A percentile compares a stretch with the other conserved stretches of the same genome.
These are phyloP conservation scores for Graphilbum sp. DNA, from an alignment of 2,329 filamentous ascomycete species.

Conservation along the genomic window DNA sequence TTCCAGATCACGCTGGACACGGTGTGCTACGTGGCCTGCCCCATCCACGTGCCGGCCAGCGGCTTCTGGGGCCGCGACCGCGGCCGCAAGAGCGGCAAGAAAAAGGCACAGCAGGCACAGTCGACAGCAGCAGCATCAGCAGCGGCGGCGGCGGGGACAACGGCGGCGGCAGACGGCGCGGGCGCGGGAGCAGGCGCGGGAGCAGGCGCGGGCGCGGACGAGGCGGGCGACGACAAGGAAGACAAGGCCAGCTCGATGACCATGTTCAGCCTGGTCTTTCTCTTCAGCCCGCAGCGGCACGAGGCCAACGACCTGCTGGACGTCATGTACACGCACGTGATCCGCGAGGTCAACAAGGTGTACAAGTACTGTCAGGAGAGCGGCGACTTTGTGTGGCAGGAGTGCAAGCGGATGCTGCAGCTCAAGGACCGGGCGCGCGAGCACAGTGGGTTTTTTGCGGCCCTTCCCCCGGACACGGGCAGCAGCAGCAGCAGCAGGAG, in stretches of 20 bases:
- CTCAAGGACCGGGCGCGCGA: constrained; percentile 73
- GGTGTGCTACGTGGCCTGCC: constrained; percentile 65
- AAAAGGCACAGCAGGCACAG: constrained; percentile 15
- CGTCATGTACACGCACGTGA: constrained; percentile 68
- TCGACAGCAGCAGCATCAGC: constrained; percentile 11
- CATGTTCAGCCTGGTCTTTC: constrained; percentile 97
- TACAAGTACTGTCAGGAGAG: constrained; percentile 86
- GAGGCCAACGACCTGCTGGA: constrained; percentile 64
- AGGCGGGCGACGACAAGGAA: constrained; percentile 36
- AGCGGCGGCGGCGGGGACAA: constrained; percentile 9
- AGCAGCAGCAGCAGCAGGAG: too few relatives aligned
- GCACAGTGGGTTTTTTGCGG: constrained; percentile 28
- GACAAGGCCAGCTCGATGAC: constrained; percentile 61
- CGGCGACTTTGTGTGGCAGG: constrained; percentile 79
- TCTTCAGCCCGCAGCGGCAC: constrained; percentile 62
- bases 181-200: too few relatives aligned
- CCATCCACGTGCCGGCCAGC: constrained; percentile 65
- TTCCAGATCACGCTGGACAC: constrained; percentile 75
- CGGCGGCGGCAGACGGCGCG: too few relatives aligned
- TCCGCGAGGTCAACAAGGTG: constrained; percentile 83
- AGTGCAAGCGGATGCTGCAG: constrained; percentile 66
- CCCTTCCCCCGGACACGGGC: too few relatives aligned
- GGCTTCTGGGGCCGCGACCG: constrained; percentile 62
- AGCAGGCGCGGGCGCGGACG: too few relatives aligned
- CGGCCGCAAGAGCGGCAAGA: constrained; percentile 26